Evolutionary conservation across 2,329 filamentous ascomycete genomes (phyloP).

Genomic region (Xylariaceae sp.): DNA sequence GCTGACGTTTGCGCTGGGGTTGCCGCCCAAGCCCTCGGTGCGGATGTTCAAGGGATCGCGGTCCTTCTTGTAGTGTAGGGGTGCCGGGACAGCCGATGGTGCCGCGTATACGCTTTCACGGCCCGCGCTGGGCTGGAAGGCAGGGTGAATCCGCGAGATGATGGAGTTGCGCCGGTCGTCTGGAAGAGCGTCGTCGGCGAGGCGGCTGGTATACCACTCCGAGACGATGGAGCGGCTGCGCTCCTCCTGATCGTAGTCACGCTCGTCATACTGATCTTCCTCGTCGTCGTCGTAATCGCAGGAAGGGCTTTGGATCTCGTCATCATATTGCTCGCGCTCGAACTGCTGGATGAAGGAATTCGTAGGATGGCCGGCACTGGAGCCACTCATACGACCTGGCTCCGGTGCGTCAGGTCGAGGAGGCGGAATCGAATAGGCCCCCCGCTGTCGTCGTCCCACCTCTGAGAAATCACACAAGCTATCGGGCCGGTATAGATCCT

Average conservation of each 20-base stretch:
- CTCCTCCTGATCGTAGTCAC: constrained; percentile 12
- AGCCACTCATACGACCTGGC: constrained; percentile 3
- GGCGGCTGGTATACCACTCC: constrained; percentile 16
- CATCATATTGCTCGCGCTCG: constrained; percentile 5
- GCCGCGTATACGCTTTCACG: neutral
- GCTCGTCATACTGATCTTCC: constrained; percentile 12
- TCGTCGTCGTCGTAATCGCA: constrained; percentile 13
- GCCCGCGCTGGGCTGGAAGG: constrained; percentile 12
- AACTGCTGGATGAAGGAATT: constrained; percentile 13
- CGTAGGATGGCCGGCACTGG: constrained; percentile 6
- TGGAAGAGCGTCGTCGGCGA: constrained; percentile 1
- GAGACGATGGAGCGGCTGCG: constrained; percentile 15
- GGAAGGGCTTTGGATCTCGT: too few relatives aligned
- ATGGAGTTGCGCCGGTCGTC: constrained; percentile 8
- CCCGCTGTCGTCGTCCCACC: neutral
- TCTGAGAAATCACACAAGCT: constrained; percentile 15
- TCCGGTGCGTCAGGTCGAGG: constrained; percentile 7
- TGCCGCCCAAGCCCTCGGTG: too few relatives aligned
- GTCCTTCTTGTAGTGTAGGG: constrained; percentile 12
- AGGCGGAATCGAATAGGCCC: neutral
- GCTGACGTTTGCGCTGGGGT: neutral
- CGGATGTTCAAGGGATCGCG: neutral
- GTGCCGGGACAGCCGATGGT: constrained; percentile 15
- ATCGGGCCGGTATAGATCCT: constrained; percentile 21
- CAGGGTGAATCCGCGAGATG: constrained; percentile 21